Conservation (phyloP, 345 rosid species). For the Iberis pinnata region DNA sequence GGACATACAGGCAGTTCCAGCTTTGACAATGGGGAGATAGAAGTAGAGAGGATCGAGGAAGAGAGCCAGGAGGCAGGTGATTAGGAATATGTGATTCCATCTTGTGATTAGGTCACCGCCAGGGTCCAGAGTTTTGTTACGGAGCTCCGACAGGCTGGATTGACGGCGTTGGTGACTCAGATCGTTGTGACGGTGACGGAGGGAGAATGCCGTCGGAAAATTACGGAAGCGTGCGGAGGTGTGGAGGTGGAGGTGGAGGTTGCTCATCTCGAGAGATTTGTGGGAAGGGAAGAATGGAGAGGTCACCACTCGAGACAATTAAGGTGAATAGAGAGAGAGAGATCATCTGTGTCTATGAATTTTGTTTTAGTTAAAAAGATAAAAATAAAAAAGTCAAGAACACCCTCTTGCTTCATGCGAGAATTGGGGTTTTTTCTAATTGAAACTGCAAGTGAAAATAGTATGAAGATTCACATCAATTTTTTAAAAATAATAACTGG, state of each 20-base stretch:
- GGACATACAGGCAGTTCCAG: constrained; percentile 46
- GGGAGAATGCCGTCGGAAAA: constrained; percentile 39
- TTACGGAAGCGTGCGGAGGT: constrained; percentile 37
- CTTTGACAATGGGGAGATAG: constrained; percentile 53
- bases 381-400: no score
- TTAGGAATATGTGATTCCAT: constrained; percentile 75
- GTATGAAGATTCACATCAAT: no score
- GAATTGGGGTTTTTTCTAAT: no score
- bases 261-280: constrained; percentile 29
- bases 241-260: constrained; percentile 29
- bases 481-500: no score
- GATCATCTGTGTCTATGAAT: no score
- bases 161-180: constrained; percentile 30
- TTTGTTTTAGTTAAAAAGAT: no score
- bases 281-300: constrained; percentile 22
- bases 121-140: constrained; percentile 60
- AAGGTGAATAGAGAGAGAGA: no score
- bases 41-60: constrained; percentile 85
- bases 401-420: no score
- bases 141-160: constrained; percentile 26
- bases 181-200: constrained; percentile 32
- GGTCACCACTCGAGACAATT: no score
- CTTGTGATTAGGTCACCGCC: constrained; percentile 45
- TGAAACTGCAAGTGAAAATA: no score
- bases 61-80: constrained; percentile 55